A percentile compares a stretch with the other conserved stretches of the same genome.
Conservation (phyloP, 2,329 filamentous ascomycete genomes). For the Diaporthe destruens region DNA sequence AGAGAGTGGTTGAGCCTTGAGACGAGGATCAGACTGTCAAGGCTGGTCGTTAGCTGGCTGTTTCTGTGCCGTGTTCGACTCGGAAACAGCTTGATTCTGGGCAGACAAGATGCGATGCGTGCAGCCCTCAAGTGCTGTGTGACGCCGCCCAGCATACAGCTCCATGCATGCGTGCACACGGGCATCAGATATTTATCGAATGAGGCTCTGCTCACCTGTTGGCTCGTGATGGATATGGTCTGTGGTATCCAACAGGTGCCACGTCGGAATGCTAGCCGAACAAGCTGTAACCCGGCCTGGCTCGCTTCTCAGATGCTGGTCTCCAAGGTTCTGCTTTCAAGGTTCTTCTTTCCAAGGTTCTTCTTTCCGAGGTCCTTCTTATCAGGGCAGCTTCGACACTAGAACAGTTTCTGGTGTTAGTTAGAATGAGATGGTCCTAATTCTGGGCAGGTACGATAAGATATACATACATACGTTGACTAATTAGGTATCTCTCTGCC, state of each 20-base stretch:
- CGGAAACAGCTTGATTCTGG: background rate
- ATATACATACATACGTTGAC: background rate
- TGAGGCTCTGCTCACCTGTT: slow-evolving; percentile 20
- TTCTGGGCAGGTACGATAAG: background rate
- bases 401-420: background rate
- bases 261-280: slow-evolving; percentile 25
- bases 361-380: background rate
- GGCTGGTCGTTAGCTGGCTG: background rate
- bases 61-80: slow-evolving; percentile 11
- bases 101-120: background rate
- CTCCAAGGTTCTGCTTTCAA: too few species aligned
- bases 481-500: too few species aligned
- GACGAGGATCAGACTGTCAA: background rate
- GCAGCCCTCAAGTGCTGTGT: background rate
- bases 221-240: background rate
- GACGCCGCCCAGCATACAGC: background rate
- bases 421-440: background rate
- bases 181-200: background rate
- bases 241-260: background rate
- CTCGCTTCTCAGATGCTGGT: background rate
- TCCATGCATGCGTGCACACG: background rate
- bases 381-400: background rate
- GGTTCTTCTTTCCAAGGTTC: too few species aligned
- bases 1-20: background rate
- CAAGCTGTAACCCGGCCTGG: slow-evolving; percentile 7